Base-by-base conservation (phyloP, 2,329 filamentous ascomycete species). In the Paraconiothyrium brasiliense region DNA sequence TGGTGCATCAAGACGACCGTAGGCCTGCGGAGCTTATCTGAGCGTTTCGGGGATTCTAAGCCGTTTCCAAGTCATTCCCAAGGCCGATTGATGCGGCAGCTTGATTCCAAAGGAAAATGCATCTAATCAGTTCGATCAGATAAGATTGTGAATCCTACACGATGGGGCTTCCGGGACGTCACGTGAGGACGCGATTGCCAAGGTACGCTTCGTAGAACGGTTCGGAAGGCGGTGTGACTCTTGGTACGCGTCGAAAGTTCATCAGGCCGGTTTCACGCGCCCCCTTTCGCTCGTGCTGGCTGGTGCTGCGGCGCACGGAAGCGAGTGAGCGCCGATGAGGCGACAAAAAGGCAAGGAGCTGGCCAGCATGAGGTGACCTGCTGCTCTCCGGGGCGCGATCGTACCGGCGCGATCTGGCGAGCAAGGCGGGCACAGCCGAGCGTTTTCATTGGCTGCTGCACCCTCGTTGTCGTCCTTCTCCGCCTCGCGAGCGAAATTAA, bases 291-390 rank as follows among this genome's bases (percentile, higher is more conserved):
- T 37, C 22, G 24, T 20, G 14, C 9, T 2, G 35, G 11, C 11
- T n/a, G 51, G 51, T 30, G 30, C 3, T 14, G 39, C 37, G 51
- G 14, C 4, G 4, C 13, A 44, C 54, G 43, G 41, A 47, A 16
- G 22, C 7, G 20, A 56, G 32, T 37, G 54, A n/a, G 30, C 43
- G 30, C 37, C 30, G 43, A 56, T 56, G 54, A 37, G 41, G 24
- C 54, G 30, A 56, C 34, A 11, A 37, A 37, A 37, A 56, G 43
- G 32, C 30, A 34, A 46, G 9, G 3, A 22, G 27, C 52, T 34
- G 52, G 27, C 52, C 24, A 55, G 43, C 30, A 56, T 56, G 43
- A 47, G 41, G 41, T 56, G 54, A 56, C 54, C 14, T 56, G 54
- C 0, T 7, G 16, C 27, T 14, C 11, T 20, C 4, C 54, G 43